phyloP scores from a whole-genome alignment of 2,329 filamentous ascomycete genomes.

The Orbilia oligospora region DNA sequence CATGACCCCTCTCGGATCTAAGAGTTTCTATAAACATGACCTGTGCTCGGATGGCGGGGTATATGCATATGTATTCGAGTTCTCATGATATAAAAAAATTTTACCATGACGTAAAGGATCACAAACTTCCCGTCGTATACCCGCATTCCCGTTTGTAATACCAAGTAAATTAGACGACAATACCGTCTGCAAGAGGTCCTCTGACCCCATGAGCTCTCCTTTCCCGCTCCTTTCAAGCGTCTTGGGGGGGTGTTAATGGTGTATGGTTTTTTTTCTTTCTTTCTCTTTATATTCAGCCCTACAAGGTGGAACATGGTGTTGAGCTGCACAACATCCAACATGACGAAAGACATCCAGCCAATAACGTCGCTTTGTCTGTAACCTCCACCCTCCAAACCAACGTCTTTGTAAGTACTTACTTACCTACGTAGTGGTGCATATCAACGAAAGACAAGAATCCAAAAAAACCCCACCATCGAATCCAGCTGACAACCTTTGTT shows the following conservation, averaged over 20 bases:
- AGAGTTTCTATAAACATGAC: background rate
- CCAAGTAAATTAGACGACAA: background rate
- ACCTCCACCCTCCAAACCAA: conserved; percentile 32
- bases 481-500: background rate
- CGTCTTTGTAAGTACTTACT: background rate
- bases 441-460: background rate
- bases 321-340: conserved; percentile 54
- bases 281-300: conserved; percentile 42
- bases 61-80: background rate
- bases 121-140: conserved; percentile 2
- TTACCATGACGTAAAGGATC: conserved; percentile 14
- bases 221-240: background rate
- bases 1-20: background rate
- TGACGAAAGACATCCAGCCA: conserved; percentile 16
- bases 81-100: conserved; percentile 9
- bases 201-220: conserved; percentile 10
- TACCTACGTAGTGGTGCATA: too few species aligned
- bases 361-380: conserved; percentile 24
- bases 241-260: background rate
- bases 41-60: background rate
- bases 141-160: conserved; percentile 4
- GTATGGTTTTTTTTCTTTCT: too few species aligned
- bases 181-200: conserved; percentile 13
- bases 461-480: background rate
- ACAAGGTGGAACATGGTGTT: conserved; percentile 53